Conservation (phyloP, 176 grass and related monocot species). For the Rhynchospora tenuis region DNA sequence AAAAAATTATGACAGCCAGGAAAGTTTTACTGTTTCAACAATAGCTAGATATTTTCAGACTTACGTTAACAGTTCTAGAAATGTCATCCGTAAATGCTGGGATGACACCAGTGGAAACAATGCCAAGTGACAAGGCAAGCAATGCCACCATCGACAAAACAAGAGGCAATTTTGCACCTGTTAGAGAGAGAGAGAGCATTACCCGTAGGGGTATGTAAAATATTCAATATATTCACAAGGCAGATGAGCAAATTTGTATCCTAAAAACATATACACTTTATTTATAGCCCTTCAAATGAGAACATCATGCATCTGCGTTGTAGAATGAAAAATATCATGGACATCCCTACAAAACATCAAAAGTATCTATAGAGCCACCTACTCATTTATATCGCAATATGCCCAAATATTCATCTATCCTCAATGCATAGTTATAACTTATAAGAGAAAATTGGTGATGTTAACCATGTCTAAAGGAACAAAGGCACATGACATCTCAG, state of each 20-base stretch:
- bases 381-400: background rate
- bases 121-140: constrained; percentile 58
- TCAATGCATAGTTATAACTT: background rate
- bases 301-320: background rate
- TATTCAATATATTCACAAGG: constrained; percentile 25
- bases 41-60: constrained; percentile 3
- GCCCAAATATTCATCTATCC: background rate
- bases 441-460: background rate
- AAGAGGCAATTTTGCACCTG: constrained; percentile 75
- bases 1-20: background rate
- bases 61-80: constrained; percentile 90
- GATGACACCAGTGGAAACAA: constrained; percentile 56
- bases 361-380: background rate
- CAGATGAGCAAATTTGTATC: background rate
- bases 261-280: background rate
- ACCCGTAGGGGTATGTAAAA: constrained; percentile 20
- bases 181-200: constrained; percentile 29
- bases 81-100: constrained; percentile 87
- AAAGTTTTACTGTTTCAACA: background rate
- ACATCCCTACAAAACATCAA: background rate
- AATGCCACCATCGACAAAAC: constrained; percentile 41
- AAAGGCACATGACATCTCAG: background rate
- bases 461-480: background rate
- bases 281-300: background rate
- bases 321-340: background rate